Base-by-base conservation (phyloP, 2,329 filamentous ascomycete species). In the Penicillium fuscoglaucum region DNA sequence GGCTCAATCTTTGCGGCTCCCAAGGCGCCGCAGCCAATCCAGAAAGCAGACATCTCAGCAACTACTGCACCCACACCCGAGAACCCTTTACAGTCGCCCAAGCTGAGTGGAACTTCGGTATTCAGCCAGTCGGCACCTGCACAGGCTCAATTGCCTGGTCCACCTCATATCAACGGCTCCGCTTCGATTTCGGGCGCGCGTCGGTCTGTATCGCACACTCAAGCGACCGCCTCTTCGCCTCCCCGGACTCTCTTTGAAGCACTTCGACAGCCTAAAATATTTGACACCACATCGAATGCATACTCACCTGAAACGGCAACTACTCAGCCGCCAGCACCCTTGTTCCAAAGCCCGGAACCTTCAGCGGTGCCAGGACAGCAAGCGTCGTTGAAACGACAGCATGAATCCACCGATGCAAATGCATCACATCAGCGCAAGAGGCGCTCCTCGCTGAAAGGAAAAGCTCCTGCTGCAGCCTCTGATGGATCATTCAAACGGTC, bases 371-470 rank as follows among this genome's bases (percentile, higher is more conserved):
- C 41, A 4, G 40, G 33, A 9, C 24, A 62, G 7, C 44, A 45
- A 45, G 33, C 17, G 9, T 40, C 47, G 15, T n/a, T 39, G 13
- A 45, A 43, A 29, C 49, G 44, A 21, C 48, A 53, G 8, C 41
- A 43, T 37, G 40, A 24, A 12, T 8, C 31, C 31, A 45, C 40
- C 13, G 33, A 43, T 58, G 37, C 29, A 46, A 51, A 26, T 41
- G 39, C 8, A 35, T 33, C 6, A 33, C 46, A 41, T 41, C 41
- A 39, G 21, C 44, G 29, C 19, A 54, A 52, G 47, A 57, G 50
- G 21, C 55, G 50, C 35, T 54, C 55, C 9, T 57, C 55, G 6
- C 21, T 57, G 50, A 57, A 57, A 46, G 50, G 50, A 21, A 47
- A 19, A 12, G 13, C 28, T 1, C 33, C 35, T 7, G 17, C 28